phyloP scores from a whole-genome alignment of 202 grass and related monocot genomes.

The Carex sylvatica region DNA sequence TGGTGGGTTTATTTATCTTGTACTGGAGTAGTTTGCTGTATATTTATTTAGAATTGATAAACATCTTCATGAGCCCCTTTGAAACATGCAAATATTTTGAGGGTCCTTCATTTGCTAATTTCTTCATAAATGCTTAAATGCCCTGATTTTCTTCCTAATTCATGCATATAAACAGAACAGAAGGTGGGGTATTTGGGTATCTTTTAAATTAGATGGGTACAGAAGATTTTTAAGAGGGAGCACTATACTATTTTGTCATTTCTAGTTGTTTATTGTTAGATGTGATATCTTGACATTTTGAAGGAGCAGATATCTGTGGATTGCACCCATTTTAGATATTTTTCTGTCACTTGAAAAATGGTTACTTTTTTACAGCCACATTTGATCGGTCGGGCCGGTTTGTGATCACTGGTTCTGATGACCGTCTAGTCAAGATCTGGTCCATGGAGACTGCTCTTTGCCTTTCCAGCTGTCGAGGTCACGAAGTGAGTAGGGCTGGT shows the following conservation, averaged over 20 bases:
- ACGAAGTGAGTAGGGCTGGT: conserved; percentile 72
- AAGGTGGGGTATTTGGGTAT: background rate
- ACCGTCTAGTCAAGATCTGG: conserved; percentile 98
- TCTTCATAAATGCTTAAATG: background rate
- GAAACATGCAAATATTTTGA: background rate
- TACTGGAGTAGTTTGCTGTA: conserved; percentile 16
- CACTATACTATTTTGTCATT: background rate
- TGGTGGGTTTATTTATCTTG: conserved; percentile 47
- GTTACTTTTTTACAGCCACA: conserved; percentile 56
- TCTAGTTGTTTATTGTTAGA: background rate
- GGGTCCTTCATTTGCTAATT: background rate
- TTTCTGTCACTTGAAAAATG: background rate
- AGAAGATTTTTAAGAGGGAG: background rate
- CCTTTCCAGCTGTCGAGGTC: conserved; percentile 85
- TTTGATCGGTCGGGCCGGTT: conserved; percentile 86
- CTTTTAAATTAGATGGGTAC: background rate
- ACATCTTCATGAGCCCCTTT: conserved; percentile 6
- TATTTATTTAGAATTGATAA: background rate
- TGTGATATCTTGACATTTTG: background rate
- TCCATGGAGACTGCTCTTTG: conserved; percentile 97
- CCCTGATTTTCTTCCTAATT: background rate
- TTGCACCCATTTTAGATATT: background rate
- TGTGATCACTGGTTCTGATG: conserved; percentile 98
- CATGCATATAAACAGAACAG: background rate
- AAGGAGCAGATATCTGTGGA: background rate